Base-by-base conservation (phyloP, 2,329 filamentous ascomycete species). In the Neocatenulostroma microsporum region DNA sequence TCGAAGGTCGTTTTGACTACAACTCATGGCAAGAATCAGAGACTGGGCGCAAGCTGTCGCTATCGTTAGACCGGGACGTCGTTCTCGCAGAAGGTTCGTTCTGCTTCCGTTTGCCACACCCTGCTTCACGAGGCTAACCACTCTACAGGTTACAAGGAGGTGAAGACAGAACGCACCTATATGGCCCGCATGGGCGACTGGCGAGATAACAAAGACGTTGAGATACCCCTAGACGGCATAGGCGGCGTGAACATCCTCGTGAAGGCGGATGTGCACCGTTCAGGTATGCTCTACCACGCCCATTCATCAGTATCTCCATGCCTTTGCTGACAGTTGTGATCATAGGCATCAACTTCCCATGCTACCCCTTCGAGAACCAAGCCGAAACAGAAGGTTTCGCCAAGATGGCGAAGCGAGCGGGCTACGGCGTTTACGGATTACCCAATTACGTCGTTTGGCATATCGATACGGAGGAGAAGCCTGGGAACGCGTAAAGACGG, bases 361-460 rank as follows among this genome's bases (percentile, higher is more conserved):
- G 79, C 58, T 98, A 98, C 56, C 76, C 91, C 3, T 98, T 98
- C 60, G 91, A 98, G 62, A 96, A 98, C 63, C 91, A 98, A 67
- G 91, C 91, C 46, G 91, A 98, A 65, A 98, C 91, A 4, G 91
- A 98, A 66, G 91, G 91, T 5, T 98, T 98, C 57, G 91, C 91
- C 24, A 94, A 93, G 62, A 98, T 98, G 91, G 91, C 91, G 41
- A 95, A 93, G 68, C 75, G 87, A 46, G 91, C 91, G 13, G 91
- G 91, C 29, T 96, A 95, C 60, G 74, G 85, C 55, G 91, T 98
- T 18, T 76, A 86, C 50, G 91, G 91, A 30, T 70, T 98, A 38
- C 91, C 89, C 27, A 98, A 98, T 62, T 98, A 98, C 60, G 81
- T 98, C 34, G 89, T 98, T 41, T 98, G 91, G 91, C 91, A 98